Evolutionary conservation across 805 yeast species (phyloP).

Genomic region (Saccharomyces mikatae): DNA sequence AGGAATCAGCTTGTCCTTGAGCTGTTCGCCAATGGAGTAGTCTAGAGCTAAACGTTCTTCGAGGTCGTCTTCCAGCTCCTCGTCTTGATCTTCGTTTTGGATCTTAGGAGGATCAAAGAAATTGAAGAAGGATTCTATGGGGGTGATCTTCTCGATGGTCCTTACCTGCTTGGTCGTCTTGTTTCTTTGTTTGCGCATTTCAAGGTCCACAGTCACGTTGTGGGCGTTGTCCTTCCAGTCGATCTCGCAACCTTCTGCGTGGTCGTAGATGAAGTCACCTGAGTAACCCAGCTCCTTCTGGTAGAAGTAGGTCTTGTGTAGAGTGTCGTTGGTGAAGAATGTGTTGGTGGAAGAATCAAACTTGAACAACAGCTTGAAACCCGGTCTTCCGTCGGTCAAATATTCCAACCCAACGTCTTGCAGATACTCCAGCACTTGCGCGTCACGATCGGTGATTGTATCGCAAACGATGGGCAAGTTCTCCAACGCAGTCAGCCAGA

Average conservation of each 20-base stretch:
- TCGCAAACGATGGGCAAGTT: conserved; percentile 76
- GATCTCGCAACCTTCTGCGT: conserved; percentile 81
- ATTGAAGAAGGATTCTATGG: conserved; percentile 91
- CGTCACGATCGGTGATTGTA: conserved; percentile 81
- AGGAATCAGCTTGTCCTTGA: conserved; percentile 91
- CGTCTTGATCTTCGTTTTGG: conserved; percentile 33
- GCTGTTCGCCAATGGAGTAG: conserved; percentile 91
- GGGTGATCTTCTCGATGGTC: conserved; percentile 87
- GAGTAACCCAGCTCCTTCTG: conserved; percentile 89
- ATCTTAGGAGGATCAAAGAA: conserved; percentile 91
- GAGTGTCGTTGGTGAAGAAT: conserved; percentile 61
- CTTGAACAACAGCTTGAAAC: conserved; percentile 79
- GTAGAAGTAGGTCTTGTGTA: conserved; percentile 85
- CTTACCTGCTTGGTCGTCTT: conserved; percentile 94
- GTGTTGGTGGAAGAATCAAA: conserved; percentile 58
- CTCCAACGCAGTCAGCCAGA: conserved; percentile 94
- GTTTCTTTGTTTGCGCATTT: conserved; percentile 95
- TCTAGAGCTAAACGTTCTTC: conserved; percentile 84
- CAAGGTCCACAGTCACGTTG: conserved; percentile 79
- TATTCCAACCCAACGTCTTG: conserved; percentile 71
- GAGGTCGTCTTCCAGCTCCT: conserved; percentile 61
- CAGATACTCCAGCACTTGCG: conserved; percentile 67
- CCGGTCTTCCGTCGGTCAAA: conserved; percentile 56
- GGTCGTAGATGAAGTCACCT: conserved; percentile 95
- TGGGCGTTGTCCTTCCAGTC: conserved; percentile 73